Base-by-base conservation (phyloP, 768 basidiomycete genomes). In the Crassisporium funariophilum region DNA sequence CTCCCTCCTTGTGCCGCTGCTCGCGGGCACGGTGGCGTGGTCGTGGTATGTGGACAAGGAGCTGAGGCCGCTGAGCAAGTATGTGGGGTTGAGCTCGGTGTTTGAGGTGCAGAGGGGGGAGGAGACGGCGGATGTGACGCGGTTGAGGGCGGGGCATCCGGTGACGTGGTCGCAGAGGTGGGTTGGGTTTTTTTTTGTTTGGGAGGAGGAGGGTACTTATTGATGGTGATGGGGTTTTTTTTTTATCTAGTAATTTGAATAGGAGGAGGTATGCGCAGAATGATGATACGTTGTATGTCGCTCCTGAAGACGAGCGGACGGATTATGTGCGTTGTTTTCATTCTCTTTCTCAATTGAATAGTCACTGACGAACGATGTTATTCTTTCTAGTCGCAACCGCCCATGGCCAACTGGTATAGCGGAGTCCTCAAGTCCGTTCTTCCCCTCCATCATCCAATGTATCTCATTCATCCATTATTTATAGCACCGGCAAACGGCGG, bases 241-340 rank as follows among this genome's bases (percentile, higher is more conserved):
- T n/a, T 21, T 39, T 21, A 35, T 21, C 45, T 31, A 91, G 92
- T 53, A 88, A 94, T 57, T 65, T 98, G 45, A 95, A 84, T 57
- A 80, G 89, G 40, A 75, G 90, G 48, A 75, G 95, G 54, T 98
- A 98, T 61, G 91, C 90, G 2, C 84, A 91, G 60, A 92, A 94
- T 57, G 95, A 97, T 54, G 95, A 97, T 54, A 93, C 89, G 1
- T 64, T 98, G 22, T 98, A 98, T 59, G 91, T 97, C 42, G 95
- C 95, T 4, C 94, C 94, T 0, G 92, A 95, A 57, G 94, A 95
- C 62, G 88, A 90, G 56, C 75, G 88, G 24, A 95, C 93, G 13
- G 91, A 95, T 68, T 95, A 95, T 65, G 88, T 88, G 52, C 49
- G 77, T 66, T 1, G 34, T 45, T 43, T 40, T 11, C 11, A 11